Conservation (phyloP, 2,329 filamentous ascomycete species). For the Paecilomyces variotii region DNA sequence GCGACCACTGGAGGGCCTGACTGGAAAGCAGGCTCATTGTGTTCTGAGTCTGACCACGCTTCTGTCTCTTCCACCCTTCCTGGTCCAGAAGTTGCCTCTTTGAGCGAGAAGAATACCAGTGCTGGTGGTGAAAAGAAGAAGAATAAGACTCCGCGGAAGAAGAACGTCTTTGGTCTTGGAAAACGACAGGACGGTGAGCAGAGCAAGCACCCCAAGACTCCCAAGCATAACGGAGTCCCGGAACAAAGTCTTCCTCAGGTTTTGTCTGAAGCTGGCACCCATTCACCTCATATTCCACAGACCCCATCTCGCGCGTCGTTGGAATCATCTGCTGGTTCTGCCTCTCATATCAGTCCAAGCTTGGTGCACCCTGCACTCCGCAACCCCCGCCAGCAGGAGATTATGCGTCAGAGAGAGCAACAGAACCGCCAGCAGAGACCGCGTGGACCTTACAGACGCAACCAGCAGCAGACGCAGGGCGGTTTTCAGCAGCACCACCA, state of each 20-base stretch:
- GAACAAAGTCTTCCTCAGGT: neutral
- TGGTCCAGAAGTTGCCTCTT: neutral
- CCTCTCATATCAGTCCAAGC: conserved; percentile 3
- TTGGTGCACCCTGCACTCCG: conserved; percentile 8
- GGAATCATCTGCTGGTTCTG: neutral
- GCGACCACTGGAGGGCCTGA: conserved; percentile 2
- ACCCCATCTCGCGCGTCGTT: neutral
- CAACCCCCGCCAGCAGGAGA: conserved; percentile 4
- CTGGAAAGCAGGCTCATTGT: neutral
- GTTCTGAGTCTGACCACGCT: neutral
- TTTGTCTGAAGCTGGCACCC: neutral
- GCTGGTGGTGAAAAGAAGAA: conserved; percentile 3
- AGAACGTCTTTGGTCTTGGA: conserved; percentile 12
- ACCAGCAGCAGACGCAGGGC: neutral
- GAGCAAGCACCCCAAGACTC: conserved; percentile 6
- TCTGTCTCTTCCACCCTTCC: neutral
- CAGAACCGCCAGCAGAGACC: neutral
- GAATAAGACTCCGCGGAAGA: conserved; percentile 4
- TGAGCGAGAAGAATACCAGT: neutral
- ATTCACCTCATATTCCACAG: neutral
- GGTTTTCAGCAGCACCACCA: neutral
- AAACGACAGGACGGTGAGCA: conserved; percentile 7
- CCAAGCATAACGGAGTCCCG: conserved; percentile 2
- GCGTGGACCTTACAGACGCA: neutral
- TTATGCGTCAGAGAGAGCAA: conserved; percentile 9